phyloP scores from a whole-genome alignment of 1,284 basidiomycete species.

The Mycena sp. region DNA sequence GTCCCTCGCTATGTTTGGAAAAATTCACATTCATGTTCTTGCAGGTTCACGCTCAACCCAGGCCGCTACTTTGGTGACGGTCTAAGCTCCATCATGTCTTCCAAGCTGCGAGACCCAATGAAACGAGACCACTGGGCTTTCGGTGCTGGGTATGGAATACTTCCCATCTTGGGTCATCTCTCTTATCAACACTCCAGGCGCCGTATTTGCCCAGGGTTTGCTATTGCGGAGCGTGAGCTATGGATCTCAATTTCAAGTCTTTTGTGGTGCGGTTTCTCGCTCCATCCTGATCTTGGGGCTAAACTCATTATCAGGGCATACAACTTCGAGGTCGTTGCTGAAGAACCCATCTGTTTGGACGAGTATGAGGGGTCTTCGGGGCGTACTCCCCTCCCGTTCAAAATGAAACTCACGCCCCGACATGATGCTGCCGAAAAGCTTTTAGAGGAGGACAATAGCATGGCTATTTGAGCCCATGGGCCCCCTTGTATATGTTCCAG shows the following conservation, averaged over 20 bases:
- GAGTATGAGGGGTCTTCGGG: constrained; percentile 49
- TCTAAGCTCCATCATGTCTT: not conserved
- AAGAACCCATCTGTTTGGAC: constrained; percentile 45
- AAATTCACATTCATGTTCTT: not conserved
- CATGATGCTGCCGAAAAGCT: constrained; percentile 19
- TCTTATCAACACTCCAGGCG: constrained; percentile 23
- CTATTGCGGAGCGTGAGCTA: constrained; percentile 44
- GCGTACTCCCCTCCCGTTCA: constrained; percentile 43
- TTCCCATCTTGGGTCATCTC: not conserved
- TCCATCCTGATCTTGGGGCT: not conserved
- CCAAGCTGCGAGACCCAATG: constrained; percentile 9
- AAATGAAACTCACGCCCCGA: constrained; percentile 37
- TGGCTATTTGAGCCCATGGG: too few relatives aligned
- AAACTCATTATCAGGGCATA: constrained; percentile 30
- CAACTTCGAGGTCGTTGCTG: constrained; percentile 37
- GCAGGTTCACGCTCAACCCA: constrained; percentile 20
- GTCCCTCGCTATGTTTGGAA: not conserved
- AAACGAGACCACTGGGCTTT: constrained; percentile 34
- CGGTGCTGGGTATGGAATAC: constrained; percentile 11
- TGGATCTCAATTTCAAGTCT: constrained; percentile 45
- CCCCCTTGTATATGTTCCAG: too few relatives aligned
- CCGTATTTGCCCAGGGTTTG: constrained; percentile 44
- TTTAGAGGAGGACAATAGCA: too few relatives aligned
- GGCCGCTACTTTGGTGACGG: constrained; percentile 10
- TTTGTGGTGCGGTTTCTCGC: constrained; percentile 35